phyloP scores from a whole-genome alignment of 2,329 filamentous ascomycete genomes.

The Raffaelea deltoideospora region DNA sequence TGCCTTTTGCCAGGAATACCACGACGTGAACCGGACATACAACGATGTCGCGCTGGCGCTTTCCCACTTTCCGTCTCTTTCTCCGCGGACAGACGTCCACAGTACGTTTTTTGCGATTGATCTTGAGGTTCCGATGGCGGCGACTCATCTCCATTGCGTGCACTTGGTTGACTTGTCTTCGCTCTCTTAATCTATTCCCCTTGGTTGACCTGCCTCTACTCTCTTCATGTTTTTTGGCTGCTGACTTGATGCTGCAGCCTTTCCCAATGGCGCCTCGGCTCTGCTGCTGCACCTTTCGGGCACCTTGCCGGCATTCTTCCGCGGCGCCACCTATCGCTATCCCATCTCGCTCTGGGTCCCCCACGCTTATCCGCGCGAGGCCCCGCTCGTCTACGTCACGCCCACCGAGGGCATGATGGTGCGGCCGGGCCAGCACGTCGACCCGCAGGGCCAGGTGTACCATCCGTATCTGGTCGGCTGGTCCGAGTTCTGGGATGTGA shows the following conservation, averaged over 20 bases:
- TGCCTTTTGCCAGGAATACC: slow-evolving; percentile 58
- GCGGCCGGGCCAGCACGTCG: slow-evolving; percentile 85
- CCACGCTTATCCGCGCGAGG: slow-evolving; percentile 72
- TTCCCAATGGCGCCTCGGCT: slow-evolving; percentile 73
- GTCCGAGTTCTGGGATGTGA: slow-evolving; percentile 78
- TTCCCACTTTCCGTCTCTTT: slow-evolving; percentile 62
- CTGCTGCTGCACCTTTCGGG: slow-evolving; percentile 76
- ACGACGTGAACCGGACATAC: slow-evolving; percentile 84
- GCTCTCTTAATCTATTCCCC: no score
- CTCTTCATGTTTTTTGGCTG: no score
- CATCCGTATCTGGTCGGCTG: slow-evolving; percentile 91
- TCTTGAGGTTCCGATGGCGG: no score
- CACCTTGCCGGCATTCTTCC: slow-evolving; percentile 81
- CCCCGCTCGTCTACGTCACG: slow-evolving; percentile 77
- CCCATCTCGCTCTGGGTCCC: slow-evolving; percentile 89
- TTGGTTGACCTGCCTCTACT: no score
- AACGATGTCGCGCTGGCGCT: slow-evolving; percentile 77
- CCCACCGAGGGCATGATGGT: slow-evolving; percentile 82
- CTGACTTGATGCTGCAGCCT: slow-evolving; percentile 39
- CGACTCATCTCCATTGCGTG: no score
- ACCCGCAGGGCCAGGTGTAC: slow-evolving; percentile 83
- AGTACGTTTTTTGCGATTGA: no score
- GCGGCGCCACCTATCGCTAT: slow-evolving; percentile 79
- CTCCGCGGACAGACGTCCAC: slow-evolving; percentile 85
- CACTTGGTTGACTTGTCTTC: no score